These are phyloP conservation scores for Wickerhamiella brachini DNA, from an alignment of 805 yeast species.

Conservation along the genomic window DNA sequence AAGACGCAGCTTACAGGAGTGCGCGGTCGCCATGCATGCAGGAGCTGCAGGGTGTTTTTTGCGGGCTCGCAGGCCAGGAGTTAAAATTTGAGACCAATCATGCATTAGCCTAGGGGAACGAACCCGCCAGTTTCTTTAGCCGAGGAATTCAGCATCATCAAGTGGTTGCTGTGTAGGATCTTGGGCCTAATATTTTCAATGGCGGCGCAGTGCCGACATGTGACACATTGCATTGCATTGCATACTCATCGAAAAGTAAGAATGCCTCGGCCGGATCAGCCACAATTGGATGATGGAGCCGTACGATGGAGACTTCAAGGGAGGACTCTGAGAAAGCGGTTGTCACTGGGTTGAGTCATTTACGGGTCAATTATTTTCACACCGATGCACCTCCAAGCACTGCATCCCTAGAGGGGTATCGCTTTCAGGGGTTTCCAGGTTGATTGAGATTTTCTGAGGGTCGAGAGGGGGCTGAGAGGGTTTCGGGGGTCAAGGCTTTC, in stretches of 20 bases:
- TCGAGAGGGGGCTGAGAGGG: too few relatives aligned
- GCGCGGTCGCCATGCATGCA: not conserved
- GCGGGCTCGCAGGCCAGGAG: not conserved
- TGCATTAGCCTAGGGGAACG: not conserved
- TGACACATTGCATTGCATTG: not conserved
- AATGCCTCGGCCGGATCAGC: not conserved
- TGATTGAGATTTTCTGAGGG: too few relatives aligned
- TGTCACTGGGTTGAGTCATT: too few relatives aligned
- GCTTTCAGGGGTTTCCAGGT: too few relatives aligned
- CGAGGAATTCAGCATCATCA: not conserved
- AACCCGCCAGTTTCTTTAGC: too few relatives aligned
- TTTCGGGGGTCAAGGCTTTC: too few relatives aligned
- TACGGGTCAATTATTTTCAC: too few relatives aligned
- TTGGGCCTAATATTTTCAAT: not conserved
- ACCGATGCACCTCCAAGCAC: too few relatives aligned
- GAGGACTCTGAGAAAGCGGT: too few relatives aligned
- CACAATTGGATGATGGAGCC: not conserved
- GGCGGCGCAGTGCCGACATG: not conserved
- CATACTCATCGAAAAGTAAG: not conserved
- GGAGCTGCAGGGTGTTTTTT: not conserved
- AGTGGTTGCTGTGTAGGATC: not conserved
- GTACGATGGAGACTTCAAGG: not conserved
- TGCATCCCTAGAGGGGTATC: too few relatives aligned
- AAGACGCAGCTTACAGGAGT: not conserved
- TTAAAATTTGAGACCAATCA: not conserved